phyloP scores from a whole-genome alignment of 2,329 filamentous ascomycete genomes.

The Ceratocystis eucalypticola region DNA sequence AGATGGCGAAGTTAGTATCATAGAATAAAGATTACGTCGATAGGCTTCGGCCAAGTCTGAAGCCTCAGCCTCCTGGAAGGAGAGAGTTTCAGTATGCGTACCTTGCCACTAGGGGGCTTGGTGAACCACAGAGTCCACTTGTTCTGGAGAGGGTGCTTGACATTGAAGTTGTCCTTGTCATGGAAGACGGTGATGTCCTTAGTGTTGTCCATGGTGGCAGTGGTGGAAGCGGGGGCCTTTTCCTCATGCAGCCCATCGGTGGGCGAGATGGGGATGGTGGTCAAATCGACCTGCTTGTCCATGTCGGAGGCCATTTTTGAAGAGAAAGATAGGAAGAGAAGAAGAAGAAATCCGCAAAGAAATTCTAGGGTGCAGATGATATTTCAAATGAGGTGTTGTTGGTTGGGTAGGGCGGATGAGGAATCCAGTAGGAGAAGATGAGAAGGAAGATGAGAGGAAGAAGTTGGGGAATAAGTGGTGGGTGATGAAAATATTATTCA shows the following conservation, averaged over 20 bases:
- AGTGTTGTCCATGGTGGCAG: conserved; percentile 33
- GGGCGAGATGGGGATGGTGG: conserved; percentile 54
- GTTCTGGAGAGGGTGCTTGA: conserved; percentile 96
- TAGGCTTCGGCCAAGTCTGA: background rate
- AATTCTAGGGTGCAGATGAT: conserved; percentile 15
- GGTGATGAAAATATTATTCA: conserved; percentile 17
- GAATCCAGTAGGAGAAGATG: conserved; percentile 5
- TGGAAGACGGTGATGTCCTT: conserved; percentile 91
- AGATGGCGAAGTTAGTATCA: background rate
- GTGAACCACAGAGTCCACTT: conserved; percentile 99
- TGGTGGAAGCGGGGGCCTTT: conserved; percentile 12
- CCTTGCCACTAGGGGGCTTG: conserved; percentile 92
- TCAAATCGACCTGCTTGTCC: conserved; percentile 50
- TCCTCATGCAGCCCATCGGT: conserved; percentile 40
- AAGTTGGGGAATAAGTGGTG: conserved; percentile 11
- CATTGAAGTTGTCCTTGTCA: conserved; percentile 97
- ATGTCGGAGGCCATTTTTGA: conserved; percentile 30
- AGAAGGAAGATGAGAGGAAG: conserved; percentile 11
- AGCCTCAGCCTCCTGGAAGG: background rate
- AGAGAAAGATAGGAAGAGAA: background rate
- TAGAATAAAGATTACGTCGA: background rate
- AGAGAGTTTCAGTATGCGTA: conserved; percentile 29
- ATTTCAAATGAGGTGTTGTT: conserved; percentile 9
- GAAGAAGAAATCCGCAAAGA: conserved; percentile 11
- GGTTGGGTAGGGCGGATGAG: conserved; percentile 14